phyloP scores from a whole-genome alignment of 768 basidiomycete genomes.

The Neoboletus magnificus region DNA sequence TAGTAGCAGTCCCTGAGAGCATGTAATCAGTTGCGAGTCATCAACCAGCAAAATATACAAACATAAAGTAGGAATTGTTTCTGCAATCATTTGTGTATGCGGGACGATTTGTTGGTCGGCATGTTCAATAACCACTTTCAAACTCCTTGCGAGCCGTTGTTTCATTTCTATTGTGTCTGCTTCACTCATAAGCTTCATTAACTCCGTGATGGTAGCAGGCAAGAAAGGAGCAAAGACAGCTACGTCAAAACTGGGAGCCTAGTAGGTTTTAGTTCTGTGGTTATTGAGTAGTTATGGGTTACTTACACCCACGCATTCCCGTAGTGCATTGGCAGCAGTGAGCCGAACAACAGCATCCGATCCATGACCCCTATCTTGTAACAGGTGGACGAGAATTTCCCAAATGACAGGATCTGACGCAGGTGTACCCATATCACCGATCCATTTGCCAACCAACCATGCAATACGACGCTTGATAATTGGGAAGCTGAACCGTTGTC shows the following conservation, averaged over 20 bases:
- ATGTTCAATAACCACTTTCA: conserved; percentile 67
- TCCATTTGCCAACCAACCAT: conserved; percentile 91
- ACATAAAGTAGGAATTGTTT: conserved; percentile 73
- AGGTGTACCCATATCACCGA: conserved; percentile 60
- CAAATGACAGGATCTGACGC: conserved; percentile 66
- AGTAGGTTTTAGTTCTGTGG: conserved; percentile 5
- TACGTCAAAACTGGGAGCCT: conserved; percentile 66
- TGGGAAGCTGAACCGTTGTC: conserved; percentile 56
- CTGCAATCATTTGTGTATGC: conserved; percentile 55
- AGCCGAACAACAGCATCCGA: conserved; percentile 85
- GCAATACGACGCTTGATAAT: conserved; percentile 94
- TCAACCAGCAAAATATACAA: conserved; percentile 23
- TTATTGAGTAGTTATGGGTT: neutral
- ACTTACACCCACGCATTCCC: conserved; percentile 83
- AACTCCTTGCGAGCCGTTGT: conserved; percentile 61
- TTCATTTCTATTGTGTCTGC: conserved; percentile 76
- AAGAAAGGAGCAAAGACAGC: conserved; percentile 69
- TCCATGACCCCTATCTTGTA: conserved; percentile 64
- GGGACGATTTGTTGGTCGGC: conserved; percentile 60
- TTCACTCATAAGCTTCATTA: conserved; percentile 69
- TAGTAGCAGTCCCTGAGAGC: conserved; percentile 60
- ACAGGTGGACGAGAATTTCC: conserved; percentile 75
- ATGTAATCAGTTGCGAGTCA: conserved; percentile 7
- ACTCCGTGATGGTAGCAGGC: conserved; percentile 52
- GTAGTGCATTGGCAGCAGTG: conserved; percentile 75